phyloP scores from a whole-genome alignment of 2,329 filamentous ascomycete species.

The Sporothrix inflata region DNA sequence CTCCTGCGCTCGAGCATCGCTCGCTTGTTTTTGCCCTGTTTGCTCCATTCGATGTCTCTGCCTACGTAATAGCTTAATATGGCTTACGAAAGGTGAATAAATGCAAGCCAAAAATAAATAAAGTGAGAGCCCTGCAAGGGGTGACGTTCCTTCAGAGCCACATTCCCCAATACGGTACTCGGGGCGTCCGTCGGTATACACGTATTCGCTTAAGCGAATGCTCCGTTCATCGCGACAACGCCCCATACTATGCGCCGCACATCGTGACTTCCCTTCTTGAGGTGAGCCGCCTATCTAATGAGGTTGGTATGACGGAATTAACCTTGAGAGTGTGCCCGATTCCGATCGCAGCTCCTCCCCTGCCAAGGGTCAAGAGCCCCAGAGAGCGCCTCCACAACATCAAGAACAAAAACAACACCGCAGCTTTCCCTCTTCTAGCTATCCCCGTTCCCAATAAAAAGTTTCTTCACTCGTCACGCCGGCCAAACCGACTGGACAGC shows the following conservation, averaged over 20 bases:
- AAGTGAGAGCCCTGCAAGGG: not conserved
- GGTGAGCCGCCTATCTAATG: not conserved
- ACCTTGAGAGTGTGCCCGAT: not conserved
- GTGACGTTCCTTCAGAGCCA: not conserved
- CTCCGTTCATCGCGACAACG: not conserved
- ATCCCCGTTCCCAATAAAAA: not conserved
- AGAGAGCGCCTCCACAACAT: not conserved
- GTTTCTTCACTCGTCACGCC: not conserved
- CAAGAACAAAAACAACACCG: not conserved
- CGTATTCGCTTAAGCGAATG: not conserved
- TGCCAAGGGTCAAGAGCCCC: not conserved
- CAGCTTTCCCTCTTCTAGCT: not conserved
- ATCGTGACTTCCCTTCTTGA: not conserved
- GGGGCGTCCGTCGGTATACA: constrained; percentile 1
- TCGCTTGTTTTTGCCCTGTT: not conserved
- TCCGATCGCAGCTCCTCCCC: not conserved
- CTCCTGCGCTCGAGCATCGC: not conserved
- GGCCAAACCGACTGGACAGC: not conserved
- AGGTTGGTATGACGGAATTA: constrained; percentile 10
- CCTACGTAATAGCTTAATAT: not conserved
- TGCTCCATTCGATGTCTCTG: not conserved
- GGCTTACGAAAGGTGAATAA: not conserved
- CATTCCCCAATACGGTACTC: not conserved
- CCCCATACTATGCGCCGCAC: not conserved
- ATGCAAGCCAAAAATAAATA: not conserved